phyloP scores from a whole-genome alignment of 768 basidiomycete genomes.

The Royoungia palumana region DNA sequence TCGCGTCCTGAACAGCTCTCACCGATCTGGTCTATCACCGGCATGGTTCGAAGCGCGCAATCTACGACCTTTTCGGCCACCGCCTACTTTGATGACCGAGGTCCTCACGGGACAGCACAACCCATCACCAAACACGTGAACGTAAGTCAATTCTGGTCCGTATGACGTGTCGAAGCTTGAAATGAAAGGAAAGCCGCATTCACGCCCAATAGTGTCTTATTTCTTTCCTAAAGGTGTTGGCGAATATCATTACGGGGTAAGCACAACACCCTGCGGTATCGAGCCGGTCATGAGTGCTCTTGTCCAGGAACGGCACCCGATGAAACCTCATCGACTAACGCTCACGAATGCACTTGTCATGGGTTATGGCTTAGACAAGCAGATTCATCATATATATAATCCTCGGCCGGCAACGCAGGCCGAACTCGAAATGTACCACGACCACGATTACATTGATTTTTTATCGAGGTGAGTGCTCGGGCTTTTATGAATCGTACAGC shows the following conservation, averaged over 20 bases:
- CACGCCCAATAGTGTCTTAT: constrained; percentile 86
- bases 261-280: constrained; percentile 20
- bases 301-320: constrained; percentile 89
- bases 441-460: constrained; percentile 94
- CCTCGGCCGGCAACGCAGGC: constrained; percentile 85
- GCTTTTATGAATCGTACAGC: background rate
- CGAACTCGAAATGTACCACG: constrained; percentile 90
- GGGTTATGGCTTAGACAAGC: constrained; percentile 94
- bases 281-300: constrained; percentile 1
- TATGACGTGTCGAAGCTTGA: constrained; percentile 10
- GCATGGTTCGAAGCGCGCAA: constrained; percentile 38
- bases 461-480: constrained; percentile 65
- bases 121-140: constrained; percentile 79
- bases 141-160: constrained; percentile 41
- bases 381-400: constrained; percentile 88
- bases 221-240: constrained; percentile 95
- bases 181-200: constrained; percentile 26
- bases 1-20: background rate
- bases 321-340: constrained; percentile 97
- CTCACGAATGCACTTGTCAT: constrained; percentile 93
- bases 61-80: constrained; percentile 65
- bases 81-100: constrained; percentile 75
- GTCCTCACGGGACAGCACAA: constrained; percentile 64
- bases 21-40: background rate
- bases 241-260: constrained; percentile 93